Conservation (phyloP, 164 flowering plant species). For the Macadamia tetraphylla region DNA sequence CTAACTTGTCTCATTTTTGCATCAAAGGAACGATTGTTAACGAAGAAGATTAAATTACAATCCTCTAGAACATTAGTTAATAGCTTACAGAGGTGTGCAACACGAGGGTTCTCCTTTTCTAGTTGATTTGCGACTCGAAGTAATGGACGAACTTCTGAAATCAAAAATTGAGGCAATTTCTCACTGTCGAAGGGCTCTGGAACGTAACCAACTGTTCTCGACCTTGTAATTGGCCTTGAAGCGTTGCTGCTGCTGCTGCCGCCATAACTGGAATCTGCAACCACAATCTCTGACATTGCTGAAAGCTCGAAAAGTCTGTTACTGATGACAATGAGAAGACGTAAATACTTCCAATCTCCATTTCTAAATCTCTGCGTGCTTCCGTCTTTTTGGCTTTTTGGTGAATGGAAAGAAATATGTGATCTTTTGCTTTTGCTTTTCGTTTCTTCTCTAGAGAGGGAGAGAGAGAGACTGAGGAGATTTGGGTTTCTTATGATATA, state of each 20-base stretch:
- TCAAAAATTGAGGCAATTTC: conserved; percentile 64
- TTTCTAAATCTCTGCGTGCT: not conserved
- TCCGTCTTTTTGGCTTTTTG: not conserved
- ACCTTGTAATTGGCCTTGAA: conserved; percentile 5
- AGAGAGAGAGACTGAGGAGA: not conserved
- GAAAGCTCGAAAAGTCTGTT: not conserved
- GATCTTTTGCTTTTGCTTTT: conserved; percentile 4
- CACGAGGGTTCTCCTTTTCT: conserved; percentile 60
- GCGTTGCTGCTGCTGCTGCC: not conserved
- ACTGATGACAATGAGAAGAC: not conserved
- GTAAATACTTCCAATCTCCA: conserved; percentile 1
- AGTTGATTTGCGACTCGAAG: conserved; percentile 90
- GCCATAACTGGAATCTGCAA: conserved; percentile 36
- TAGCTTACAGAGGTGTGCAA: conserved; percentile 73
- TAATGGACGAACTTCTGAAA: conserved; percentile 51
- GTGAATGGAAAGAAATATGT: not conserved
- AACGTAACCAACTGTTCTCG: conserved; percentile 14
- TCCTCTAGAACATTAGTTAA: not conserved
- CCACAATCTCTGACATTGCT: conserved; percentile 36
- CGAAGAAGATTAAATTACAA: not conserved
- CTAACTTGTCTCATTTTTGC: not conserved
- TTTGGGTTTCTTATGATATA: not conserved
- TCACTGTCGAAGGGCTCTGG: conserved; percentile 79
- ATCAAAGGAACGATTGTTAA: not conserved
- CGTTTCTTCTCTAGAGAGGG: not conserved